Evolutionary conservation across 345 rosid genomes (phyloP), one percentile per base, ranked within the genome.

Genomic region (Sisymbrium irio): DNA sequence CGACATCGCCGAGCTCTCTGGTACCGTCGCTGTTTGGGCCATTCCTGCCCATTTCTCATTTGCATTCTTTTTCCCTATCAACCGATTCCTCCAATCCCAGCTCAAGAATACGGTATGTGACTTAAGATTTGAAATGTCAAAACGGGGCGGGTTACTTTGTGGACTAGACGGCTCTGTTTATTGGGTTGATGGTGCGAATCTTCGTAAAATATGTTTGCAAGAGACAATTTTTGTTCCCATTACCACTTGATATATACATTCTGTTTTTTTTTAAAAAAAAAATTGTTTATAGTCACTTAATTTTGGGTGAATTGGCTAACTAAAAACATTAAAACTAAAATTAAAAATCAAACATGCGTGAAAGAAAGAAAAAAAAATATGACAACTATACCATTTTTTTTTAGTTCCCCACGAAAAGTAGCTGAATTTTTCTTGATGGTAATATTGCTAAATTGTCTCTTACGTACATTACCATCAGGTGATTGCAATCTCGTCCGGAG

Each of bases 1-100:
- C 0, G 92, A 89, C 14, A 77, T 93, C 1, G 85, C 97, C 0
- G 88, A 86, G 54, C 76, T 88, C 4, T 81, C 88, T 0, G 97
- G 97, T 15, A 4, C 50, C 0, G 87, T 79, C 2, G 30, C 93
- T 2, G 5, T 82, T 3, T 81, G 77, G 78, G 67, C 86, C 85
- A 81, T 93, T 37, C 98, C 98, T 14, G 74, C 84, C 10, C 97
- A 89, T 62, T 93, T 90, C 76, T 80, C 93, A 78, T 86, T 87
- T 66, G 92, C 96, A 1, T 84, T 90, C 70, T 84, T 81, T 80
- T 85, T 86, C 49, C 96, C 97, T 7, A 33, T 89, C 36, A 96
- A 83, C 15, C 80, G 93, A 71, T 90, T 90, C 83, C 75, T 93
- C 63, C 96, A 90, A 71, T 67, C 89, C 66, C 98, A 93, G 80